phyloP scores from a whole-genome alignment of 805 yeast genomes.

The Ogataea glucozyma region DNA sequence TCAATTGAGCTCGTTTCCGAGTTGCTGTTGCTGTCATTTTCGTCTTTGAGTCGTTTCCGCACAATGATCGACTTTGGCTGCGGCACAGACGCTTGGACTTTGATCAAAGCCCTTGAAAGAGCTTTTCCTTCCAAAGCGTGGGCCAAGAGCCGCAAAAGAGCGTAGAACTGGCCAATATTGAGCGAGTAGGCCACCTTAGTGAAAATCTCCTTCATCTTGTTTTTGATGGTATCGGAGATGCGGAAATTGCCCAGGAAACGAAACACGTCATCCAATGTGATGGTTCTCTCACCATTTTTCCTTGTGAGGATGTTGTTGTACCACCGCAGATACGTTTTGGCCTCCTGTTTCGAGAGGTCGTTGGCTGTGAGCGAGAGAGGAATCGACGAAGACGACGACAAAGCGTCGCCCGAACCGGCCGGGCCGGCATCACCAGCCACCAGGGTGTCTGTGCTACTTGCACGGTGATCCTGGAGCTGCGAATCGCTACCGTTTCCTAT shows the following conservation, averaged over 20 bases:
- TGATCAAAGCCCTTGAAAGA: constrained; percentile 57
- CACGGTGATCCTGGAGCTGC: constrained; percentile 10
- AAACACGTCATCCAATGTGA: constrained; percentile 76
- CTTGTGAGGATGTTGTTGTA: constrained; percentile 80
- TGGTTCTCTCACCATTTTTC: constrained; percentile 57
- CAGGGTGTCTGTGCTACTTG: constrained; percentile 33
- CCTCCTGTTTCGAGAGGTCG: constrained; percentile 75
- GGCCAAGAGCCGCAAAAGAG: constrained; percentile 74
- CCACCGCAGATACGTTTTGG: constrained; percentile 89
- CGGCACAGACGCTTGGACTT: constrained; percentile 64
- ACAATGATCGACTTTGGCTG: constrained; percentile 77
- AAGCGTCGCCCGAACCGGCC: constrained; percentile 35
- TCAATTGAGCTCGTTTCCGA: constrained; percentile 20
- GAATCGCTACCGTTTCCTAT: constrained; percentile 1
- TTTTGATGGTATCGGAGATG: constrained; percentile 51
- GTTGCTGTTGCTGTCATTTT: constrained; percentile 36
- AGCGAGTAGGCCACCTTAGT: constrained; percentile 58
- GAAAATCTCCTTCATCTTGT: constrained; percentile 51
- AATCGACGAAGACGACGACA: constrained; percentile 50
- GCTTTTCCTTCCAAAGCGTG: constrained; percentile 55
- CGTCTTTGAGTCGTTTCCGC: constrained; percentile 51
- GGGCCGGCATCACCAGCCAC: constrained; percentile 1
- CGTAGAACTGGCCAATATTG: constrained; percentile 90
- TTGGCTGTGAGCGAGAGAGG: constrained; percentile 66
- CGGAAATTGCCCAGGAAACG: constrained; percentile 77